These are phyloP conservation scores for Nitzschia inconspicua DNA, from an alignment of 108 stramenopile species.

Conservation along the genomic window DNA sequence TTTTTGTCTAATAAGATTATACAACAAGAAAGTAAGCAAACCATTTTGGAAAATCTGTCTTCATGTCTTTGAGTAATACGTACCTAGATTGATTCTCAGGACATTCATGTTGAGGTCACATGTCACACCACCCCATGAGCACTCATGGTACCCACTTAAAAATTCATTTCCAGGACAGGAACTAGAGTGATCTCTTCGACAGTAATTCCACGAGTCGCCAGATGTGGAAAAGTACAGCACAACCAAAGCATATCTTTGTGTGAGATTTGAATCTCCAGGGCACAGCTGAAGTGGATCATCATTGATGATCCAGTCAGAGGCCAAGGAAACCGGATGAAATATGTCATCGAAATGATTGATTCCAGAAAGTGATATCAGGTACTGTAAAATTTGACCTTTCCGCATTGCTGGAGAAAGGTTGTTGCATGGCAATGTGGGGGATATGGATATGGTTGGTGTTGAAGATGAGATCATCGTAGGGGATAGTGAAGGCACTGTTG, in stretches of 20 bases:
- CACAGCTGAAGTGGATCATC: conserved; percentile 41
- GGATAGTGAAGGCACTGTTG: too few relatives aligned
- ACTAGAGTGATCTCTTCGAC: conserved; percentile 1
- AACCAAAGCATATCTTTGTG: conserved; percentile 40
- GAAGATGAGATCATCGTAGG: too few relatives aligned
- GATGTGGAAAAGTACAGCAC: conserved; percentile 37
- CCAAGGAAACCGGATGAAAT: conserved; percentile 13
- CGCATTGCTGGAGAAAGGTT: not conserved
- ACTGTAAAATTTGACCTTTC: not conserved
- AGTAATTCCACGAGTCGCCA: conserved; percentile 40
- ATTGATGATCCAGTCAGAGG: conserved; percentile 47
- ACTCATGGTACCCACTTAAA: conserved; percentile 33
- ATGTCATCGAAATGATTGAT: conserved; percentile 9
- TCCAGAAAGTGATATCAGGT: conserved; percentile 2
- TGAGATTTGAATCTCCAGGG: conserved; percentile 34
- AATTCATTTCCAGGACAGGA: conserved; percentile 17
- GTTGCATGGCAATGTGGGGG: not conserved
- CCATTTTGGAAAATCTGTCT: too few relatives aligned
- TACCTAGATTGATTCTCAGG: conserved; percentile 30
- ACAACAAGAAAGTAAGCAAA: not conserved
- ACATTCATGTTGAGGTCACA: conserved; percentile 24
- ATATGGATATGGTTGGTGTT: too few relatives aligned
- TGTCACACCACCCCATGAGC: conserved; percentile 35
- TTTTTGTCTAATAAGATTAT: conserved; percentile 15
- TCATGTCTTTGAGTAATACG: not conserved